These are phyloP conservation scores for Pseudopediastrum boryanum DNA, from an alignment of 139 green algal species.

Conservation along the genomic window DNA sequence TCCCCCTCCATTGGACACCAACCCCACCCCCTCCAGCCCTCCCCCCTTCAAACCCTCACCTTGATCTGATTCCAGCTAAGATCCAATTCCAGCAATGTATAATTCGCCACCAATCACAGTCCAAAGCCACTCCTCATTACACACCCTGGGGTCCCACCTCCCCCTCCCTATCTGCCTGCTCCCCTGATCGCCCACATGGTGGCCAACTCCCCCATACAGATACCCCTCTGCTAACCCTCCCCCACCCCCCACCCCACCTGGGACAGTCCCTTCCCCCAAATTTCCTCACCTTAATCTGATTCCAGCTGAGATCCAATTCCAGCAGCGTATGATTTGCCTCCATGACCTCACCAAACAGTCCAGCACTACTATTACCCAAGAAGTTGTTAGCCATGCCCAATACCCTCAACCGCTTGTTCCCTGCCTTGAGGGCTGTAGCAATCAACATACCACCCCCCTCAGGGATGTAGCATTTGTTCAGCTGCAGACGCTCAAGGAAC, in stretches of 20 bases:
- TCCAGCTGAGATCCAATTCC: constrained; percentile 72
- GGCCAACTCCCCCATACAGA: too few relatives aligned
- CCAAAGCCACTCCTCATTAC: too few relatives aligned
- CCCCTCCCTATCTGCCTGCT: too few relatives aligned
- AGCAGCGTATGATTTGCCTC: constrained; percentile 49
- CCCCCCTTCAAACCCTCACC: constrained; percentile 33
- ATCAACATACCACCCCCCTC: constrained; percentile 42
- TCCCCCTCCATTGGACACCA: too few relatives aligned
- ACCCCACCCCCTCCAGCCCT: not conserved
- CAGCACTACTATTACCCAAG: constrained; percentile 52
- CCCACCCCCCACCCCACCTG: too few relatives aligned
- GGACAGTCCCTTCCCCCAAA: not conserved
- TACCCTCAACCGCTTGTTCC: constrained; percentile 44
- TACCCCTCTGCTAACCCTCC: too few relatives aligned
- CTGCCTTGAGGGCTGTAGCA: constrained; percentile 29
- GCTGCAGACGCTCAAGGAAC: constrained; percentile 49
- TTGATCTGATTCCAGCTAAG: constrained; percentile 80
- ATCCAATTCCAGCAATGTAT: too few relatives aligned
- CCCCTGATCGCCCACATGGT: too few relatives aligned
- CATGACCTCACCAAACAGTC: constrained; percentile 62
- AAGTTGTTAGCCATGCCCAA: constrained; percentile 53
- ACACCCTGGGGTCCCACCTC: too few relatives aligned
- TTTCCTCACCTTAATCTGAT: constrained; percentile 65
- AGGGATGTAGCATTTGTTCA: constrained; percentile 56
- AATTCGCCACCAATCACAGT: too few relatives aligned